Base-by-base conservation (phyloP, 2,329 filamentous ascomycete genomes). In the Fonsecaea multimorphosa region DNA sequence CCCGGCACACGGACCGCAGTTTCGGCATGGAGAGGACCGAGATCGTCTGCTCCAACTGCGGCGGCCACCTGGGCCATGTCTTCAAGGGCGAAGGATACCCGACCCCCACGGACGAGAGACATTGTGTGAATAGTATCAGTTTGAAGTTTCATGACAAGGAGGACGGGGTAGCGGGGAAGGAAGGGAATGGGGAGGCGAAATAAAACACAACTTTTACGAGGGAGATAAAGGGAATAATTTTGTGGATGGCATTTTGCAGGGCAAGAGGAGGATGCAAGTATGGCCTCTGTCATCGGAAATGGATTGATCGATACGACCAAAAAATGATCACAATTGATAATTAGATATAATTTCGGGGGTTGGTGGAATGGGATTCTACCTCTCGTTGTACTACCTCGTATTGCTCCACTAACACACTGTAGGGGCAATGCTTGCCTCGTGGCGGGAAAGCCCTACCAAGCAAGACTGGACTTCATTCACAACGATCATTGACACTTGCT, bases 111-210 rank as follows among this genome's bases (percentile, higher is more conserved):
- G 90, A 99, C 77, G 95, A 99, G 86, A 86, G 95, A 68, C 95
- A 99, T 81, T 99, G 95, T 76, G 95, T 99, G 65, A 99, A 98
- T 77, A 95, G 92, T 74, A 81, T 98, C 60, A 96, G 91, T 76
- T 82, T 98, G 79, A 95, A 88, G 73, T 98, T 99, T 76, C 62
- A 66, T 49, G 85, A 83, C 1, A 82, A 91, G 56, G 89, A 91
- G 68, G 85, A 86, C 72, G 80, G 82, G 9, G 27, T 49, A 54
- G 36, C 34, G n/a, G 31, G 8, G 31, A 61, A 53, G 14, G 53
- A 54, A 49, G 61, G 61, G n/a, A 70, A 70, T 27, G 66, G 63
- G 16, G 58, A 69, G 51, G 67, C 68, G 3, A 70, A 70, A 59
- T 71, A 67, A 59, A 32, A 32, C 9, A 27, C 22, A 14, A 27